Percentiles rank a stretch among this genome's conserved stretches.
Evolutionary conservation across 768 basidiomycete species (phyloP).

Genomic region (Phlebiopsis flavidoalba): DNA sequence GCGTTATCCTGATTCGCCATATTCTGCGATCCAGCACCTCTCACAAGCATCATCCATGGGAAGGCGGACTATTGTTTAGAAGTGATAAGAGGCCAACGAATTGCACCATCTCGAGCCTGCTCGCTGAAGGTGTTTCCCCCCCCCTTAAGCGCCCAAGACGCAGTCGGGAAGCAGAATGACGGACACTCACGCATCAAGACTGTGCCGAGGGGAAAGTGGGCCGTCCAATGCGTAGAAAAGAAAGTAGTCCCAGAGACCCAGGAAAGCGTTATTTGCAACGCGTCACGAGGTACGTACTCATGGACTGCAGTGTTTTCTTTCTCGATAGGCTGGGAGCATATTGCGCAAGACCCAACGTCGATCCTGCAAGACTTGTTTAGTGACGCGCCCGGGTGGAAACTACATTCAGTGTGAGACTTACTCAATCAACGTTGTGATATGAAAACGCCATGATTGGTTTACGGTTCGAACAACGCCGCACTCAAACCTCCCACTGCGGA

Average conservation of each 20-base stretch:
- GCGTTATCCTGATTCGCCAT: slow-evolving; percentile 12
- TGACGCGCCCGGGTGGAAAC: too few species aligned
- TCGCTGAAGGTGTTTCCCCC: background rate
- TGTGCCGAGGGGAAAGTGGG: background rate
- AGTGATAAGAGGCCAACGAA: background rate
- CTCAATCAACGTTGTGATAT: too few species aligned
- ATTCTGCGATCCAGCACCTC: background rate
- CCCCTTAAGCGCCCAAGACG: background rate
- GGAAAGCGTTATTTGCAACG: background rate
- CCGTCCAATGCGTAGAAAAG: too few species aligned
- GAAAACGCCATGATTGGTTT: too few species aligned
- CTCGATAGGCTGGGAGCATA: background rate
- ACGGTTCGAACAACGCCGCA: too few species aligned
- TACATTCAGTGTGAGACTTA: too few species aligned
- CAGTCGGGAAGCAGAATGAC: slow-evolving; percentile 4
- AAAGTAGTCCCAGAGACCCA: background rate
- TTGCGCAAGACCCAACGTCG: background rate
- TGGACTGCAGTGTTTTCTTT: background rate
- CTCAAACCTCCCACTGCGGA: too few species aligned
- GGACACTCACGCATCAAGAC: background rate
- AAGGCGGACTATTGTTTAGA: too few species aligned
- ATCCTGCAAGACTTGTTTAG: background rate
- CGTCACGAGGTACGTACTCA: background rate
- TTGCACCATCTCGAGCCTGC: slow-evolving; percentile 1
- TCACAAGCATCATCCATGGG: background rate